Evolutionary conservation across 1,284 basidiomycete genomes (phyloP), one percentile per base, ranked within the genome.

Genomic region (Ceratobasidium sp.): DNA sequence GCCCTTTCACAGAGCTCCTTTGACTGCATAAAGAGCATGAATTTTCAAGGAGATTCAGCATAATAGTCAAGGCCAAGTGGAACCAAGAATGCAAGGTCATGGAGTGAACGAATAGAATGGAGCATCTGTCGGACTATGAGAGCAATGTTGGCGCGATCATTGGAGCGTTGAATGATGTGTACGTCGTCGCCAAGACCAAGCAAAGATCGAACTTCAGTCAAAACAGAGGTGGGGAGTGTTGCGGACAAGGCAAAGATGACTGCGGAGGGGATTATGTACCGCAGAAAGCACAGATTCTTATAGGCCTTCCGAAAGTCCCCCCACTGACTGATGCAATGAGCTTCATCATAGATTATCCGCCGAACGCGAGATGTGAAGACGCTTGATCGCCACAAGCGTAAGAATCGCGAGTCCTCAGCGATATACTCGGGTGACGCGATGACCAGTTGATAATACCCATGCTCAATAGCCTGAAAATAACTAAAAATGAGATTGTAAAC

Each of bases 71-170:
- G 27, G 22, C 48, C 48, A n/a, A 50, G 47, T 2, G 63, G 63
- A 19, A 65, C 50, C 22, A 65, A 47, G 17, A 65, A 65, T 2
- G 47, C 63, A 50, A 48, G 14, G 47, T 65, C 63, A n/a, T n/a
- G 24, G 19, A 67, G 50, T 0, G 65, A 67, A 22, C 19, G 29
- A 3, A 41, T 4, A 1, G 65, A n/a, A n/a, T 54, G 19, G n/a
- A 54, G 27, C 72, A 74, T 74, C 31, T 53, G 14, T 7, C 51
- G 33, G 17, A 74, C 72, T 1, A 56, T 47, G 15, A 27, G 48
- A 17, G 15, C 45, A 24, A 74, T 50, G 22, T 74, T 74, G 1
- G n/a, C 29, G 36, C 72, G 72, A 45, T 74, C 72, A 17, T 74
- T 74, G 11, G 72, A 74, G 47, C 60, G 51, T 22, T 50, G 65